A percentile compares a stretch with the other conserved stretches of the same genome.
phyloP scores from a whole-genome alignment of 176 grass and related monocot species.

The Phoenix roebelenii region DNA sequence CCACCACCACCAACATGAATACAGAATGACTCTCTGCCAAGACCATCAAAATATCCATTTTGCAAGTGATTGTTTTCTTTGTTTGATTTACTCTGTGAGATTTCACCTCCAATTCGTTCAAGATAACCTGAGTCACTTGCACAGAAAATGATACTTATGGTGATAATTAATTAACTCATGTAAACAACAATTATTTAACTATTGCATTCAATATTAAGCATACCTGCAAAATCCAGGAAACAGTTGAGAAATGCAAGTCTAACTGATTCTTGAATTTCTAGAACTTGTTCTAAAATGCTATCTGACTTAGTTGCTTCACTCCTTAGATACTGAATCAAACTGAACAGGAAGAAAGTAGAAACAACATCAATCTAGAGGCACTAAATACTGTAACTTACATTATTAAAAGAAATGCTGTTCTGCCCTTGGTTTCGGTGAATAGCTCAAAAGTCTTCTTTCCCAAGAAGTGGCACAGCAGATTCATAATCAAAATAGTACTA shows the following conservation, averaged over 20 bases:
- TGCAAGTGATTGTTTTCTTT: conserved; percentile 65
- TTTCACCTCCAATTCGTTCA: conserved; percentile 57
- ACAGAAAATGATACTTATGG: conserved; percentile 4
- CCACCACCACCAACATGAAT: conserved; percentile 25
- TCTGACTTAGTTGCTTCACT: conserved; percentile 68
- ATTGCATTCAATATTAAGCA: not conserved
- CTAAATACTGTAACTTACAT: no score
- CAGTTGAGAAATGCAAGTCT: conserved; percentile 96
- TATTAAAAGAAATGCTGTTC: no score
- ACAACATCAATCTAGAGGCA: conserved; percentile 7
- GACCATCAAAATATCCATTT: conserved; percentile 74
- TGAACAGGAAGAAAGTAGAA: conserved; percentile 39
- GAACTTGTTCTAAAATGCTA: conserved; percentile 71
- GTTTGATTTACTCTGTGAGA: conserved; percentile 70
- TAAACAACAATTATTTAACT: not conserved
- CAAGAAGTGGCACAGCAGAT: no score
- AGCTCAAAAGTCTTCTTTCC: no score
- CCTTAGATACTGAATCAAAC: conserved; percentile 82
- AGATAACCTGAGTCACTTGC: conserved; percentile 69
- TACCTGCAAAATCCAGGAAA: conserved; percentile 97
- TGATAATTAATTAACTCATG: no score
- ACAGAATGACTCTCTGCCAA: conserved; percentile 34
- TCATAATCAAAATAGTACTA: no score
- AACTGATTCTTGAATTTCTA: conserved; percentile 95
- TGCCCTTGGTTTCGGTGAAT: no score